phyloP scores from a whole-genome alignment of 2,329 filamentous ascomycete genomes.

The Ramichloridium luteum region DNA sequence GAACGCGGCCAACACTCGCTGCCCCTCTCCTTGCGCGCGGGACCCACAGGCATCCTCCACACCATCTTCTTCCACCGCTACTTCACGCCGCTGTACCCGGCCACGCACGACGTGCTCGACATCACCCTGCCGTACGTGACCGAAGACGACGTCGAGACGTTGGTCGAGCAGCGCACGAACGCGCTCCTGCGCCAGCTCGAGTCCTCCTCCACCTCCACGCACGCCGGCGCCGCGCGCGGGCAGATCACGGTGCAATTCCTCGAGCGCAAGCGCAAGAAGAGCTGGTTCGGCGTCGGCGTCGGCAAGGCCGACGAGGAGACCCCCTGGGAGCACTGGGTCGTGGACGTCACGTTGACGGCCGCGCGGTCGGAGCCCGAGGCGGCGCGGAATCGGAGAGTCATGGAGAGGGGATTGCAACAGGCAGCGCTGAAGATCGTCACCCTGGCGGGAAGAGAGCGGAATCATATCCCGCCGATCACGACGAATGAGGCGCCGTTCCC shows the following conservation, averaged over 20 bases:
- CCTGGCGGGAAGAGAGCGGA: conserved; percentile 77
- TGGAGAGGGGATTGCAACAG: conserved; percentile 79
- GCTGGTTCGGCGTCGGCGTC: conserved; percentile 56
- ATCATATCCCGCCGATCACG: conserved; percentile 94
- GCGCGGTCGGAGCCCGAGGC: conserved; percentile 79
- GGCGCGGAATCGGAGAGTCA: conserved; percentile 75
- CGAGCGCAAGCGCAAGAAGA: conserved; percentile 77
- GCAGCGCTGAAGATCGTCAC: conserved; percentile 82
- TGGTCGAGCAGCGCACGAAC: conserved; percentile 79
- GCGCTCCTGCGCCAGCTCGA: conserved; percentile 67
- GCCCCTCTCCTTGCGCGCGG: background rate
- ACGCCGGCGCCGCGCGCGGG: conserved; percentile 45
- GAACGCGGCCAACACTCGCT: background rate
- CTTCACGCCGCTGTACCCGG: conserved; percentile 75
- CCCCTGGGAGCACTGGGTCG: conserved; percentile 92
- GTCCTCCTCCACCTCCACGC: conserved; percentile 19
- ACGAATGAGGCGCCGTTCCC: conserved; percentile 84
- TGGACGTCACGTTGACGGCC: conserved; percentile 86
- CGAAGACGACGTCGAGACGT: conserved; percentile 79
- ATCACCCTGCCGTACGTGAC: conserved; percentile 80
- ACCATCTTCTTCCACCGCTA: conserved; percentile 99
- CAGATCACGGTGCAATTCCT: conserved; percentile 86
- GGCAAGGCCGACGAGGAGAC: conserved; percentile 77
- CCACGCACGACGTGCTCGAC: conserved; percentile 79
- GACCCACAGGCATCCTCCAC: conserved; percentile 68